phyloP scores from a whole-genome alignment of 2,329 filamentous ascomycete genomes.

The Neopestalotiopsis rosae region DNA sequence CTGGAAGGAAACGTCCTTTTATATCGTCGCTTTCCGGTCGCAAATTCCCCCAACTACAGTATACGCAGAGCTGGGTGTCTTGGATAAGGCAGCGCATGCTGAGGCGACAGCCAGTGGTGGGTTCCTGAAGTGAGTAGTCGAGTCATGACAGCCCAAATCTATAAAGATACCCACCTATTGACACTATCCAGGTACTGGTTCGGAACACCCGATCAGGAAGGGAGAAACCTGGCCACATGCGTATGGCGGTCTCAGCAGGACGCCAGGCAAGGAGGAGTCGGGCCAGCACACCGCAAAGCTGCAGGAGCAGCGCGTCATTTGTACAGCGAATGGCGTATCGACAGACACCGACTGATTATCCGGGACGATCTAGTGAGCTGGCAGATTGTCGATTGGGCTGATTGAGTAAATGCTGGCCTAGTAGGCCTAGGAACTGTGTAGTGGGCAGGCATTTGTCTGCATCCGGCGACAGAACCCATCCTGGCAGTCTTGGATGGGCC shows the following conservation, averaged over 20 bases:
- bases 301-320: constrained; percentile 67
- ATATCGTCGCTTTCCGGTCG: constrained; percentile 85
- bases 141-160: constrained; percentile 18
- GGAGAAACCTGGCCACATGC: constrained; percentile 83
- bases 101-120: constrained; percentile 83
- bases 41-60: constrained; percentile 71
- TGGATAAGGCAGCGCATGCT: constrained; percentile 80
- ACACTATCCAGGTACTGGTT: constrained; percentile 77
- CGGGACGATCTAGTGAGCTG: constrained; percentile 68
- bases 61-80: constrained; percentile 68
- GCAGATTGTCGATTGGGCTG: constrained; percentile 65
- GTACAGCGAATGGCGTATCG: constrained; percentile 72
- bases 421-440: too few relatives aligned
- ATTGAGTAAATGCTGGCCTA: constrained; percentile 28
- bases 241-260: constrained; percentile 67
- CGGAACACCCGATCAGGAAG: constrained; percentile 70
- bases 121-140: constrained; percentile 71
- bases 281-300: constrained; percentile 67
- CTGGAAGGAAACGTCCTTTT: constrained; percentile 73
- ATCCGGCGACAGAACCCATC: not conserved
- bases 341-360: constrained; percentile 72
- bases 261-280: constrained; percentile 62
- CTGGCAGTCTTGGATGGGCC: not conserved
- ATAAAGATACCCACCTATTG: constrained; percentile 21
- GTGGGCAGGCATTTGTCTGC: not conserved